Percentiles rank a stretch among this genome's conserved stretches.
These are phyloP conservation scores for Beauveria medogensis DNA, from an alignment of 2,329 filamentous ascomycete genomes.

Conservation along the genomic window DNA sequence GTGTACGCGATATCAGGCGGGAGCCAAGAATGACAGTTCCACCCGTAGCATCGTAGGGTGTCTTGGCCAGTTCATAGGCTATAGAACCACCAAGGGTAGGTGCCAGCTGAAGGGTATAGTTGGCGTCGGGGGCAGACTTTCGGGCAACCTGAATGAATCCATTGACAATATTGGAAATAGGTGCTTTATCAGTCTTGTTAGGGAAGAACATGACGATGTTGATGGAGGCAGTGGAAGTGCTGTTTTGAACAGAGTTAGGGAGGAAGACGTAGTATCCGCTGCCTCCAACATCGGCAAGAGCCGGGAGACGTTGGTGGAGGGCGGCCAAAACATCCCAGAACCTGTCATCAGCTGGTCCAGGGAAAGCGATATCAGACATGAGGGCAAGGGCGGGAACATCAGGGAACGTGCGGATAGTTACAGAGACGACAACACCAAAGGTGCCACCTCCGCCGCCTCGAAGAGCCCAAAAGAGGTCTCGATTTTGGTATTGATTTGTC, in stretches of 20 bases:
- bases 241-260: conserved; percentile 14
- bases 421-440: conserved; percentile 35
- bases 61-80: conserved; percentile 6
- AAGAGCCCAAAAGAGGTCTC: conserved; percentile 37
- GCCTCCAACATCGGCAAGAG: conserved; percentile 27
- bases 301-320: conserved; percentile 25
- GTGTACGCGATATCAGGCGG: conserved; percentile 17
- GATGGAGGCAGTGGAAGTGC: conserved; percentile 3
- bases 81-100: not conserved
- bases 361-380: conserved; percentile 21
- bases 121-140: not conserved
- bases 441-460: conserved; percentile 37
- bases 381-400: conserved; percentile 24
- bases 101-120: not conserved
- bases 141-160: not conserved
- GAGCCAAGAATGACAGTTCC: conserved; percentile 15
- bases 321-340: conserved; percentile 24
- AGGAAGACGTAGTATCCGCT: conserved; percentile 29
- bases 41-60: conserved; percentile 17
- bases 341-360: conserved; percentile 20
- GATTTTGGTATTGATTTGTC: conserved; percentile 28
- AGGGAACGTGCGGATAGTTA: conserved; percentile 33
- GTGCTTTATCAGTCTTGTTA: conserved; percentile 11
- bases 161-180: conserved; percentile 1
- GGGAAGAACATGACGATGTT: conserved; percentile 7